phyloP scores from a whole-genome alignment of 352 stramenopile species.

The Phytophthora palmivora region DNA sequence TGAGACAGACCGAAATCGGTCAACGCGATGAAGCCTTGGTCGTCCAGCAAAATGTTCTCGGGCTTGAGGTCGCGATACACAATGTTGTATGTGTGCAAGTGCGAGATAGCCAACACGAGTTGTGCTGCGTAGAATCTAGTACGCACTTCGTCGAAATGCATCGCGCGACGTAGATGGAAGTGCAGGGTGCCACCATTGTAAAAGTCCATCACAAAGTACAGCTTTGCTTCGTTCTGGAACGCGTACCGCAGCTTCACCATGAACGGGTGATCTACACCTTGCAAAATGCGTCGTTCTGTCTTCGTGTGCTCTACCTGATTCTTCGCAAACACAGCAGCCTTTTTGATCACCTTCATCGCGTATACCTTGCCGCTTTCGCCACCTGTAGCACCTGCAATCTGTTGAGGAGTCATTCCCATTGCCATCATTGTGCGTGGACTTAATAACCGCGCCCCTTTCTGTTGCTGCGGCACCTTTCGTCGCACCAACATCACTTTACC shows the following conservation, averaged over 20 bases:
- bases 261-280: slow-evolving; percentile 87
- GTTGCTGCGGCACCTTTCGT: slow-evolving; percentile 53
- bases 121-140: slow-evolving; percentile 86
- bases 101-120: slow-evolving; percentile 79
- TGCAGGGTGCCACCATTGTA: slow-evolving; percentile 89
- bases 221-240: slow-evolving; percentile 85
- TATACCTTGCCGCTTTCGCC: slow-evolving; percentile 66
- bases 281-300: slow-evolving; percentile 88
- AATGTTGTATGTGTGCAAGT: slow-evolving; percentile 88
- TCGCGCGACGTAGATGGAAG: slow-evolving; percentile 76
- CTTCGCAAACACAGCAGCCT: slow-evolving; percentile 85
- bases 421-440: slow-evolving; percentile 47
- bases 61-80: slow-evolving; percentile 89
- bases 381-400: slow-evolving; percentile 39
- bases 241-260: slow-evolving; percentile 88
- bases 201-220: slow-evolving; percentile 93
- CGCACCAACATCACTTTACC: slow-evolving; percentile 94
- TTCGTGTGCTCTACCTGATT: slow-evolving; percentile 94
- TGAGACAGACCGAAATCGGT: slow-evolving; percentile 90
- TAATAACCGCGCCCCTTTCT: slow-evolving; percentile 42
- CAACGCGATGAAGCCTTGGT: slow-evolving; percentile 84
- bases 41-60: slow-evolving; percentile 89
- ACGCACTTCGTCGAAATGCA: slow-evolving; percentile 73
- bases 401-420: slow-evolving; percentile 47
- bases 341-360: slow-evolving; percentile 94